Evolutionary conservation across 2,329 filamentous ascomycete genomes (phyloP), one percentile per base, ranked within the genome.

Genomic region (Tolypocladium inflatum): DNA sequence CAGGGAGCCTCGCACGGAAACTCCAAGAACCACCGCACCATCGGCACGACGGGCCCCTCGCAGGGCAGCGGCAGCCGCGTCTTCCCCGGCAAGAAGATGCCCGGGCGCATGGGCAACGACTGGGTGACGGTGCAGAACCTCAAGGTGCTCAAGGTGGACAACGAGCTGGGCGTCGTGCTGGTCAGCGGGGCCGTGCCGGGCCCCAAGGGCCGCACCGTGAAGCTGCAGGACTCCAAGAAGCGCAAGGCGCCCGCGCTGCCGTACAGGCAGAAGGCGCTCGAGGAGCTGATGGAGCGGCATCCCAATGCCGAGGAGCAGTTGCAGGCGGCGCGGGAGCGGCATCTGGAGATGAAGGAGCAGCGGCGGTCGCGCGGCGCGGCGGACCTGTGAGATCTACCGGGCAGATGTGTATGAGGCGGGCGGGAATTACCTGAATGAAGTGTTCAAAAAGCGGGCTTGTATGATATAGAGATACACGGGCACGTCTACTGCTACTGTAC

Each of bases 1-100:
- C 94, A 99, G 78, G 88, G 86, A 65, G 90, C 91, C 58, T 92
- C 87, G 66, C 94, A 99, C 82, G 94, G 94, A 82, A 93, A 95
- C 76, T 97, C 92, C 70, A 86, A 91, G 77, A 91, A 90, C 69
- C 94, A 99, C 80, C 84, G 94, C 69, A 89, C 89, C 35, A 90
- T 97, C 77, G 94, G 94, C 80, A 93, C 91, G 39, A 82, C 88
- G 9, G 94, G 94, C 71, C 90, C 89, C 60, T 89, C 88, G 65
- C 94, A 99, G 75, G 94, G 94, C 63, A 87, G 89, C 70, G 94
- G 94, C 76, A 95, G 90, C 62, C 85, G 94, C 75, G 93, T 99
- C 30, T 78, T 91, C 70, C 94, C 94, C 0, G 94, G 94, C 60
- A 99, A 99, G 84, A 94, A 91, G 77, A 99, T 99, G 94, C 85